These are phyloP conservation scores for Aspergillus fischeri DNA, from an alignment of 2,329 filamentous ascomycete species.

Conservation along the genomic window DNA sequence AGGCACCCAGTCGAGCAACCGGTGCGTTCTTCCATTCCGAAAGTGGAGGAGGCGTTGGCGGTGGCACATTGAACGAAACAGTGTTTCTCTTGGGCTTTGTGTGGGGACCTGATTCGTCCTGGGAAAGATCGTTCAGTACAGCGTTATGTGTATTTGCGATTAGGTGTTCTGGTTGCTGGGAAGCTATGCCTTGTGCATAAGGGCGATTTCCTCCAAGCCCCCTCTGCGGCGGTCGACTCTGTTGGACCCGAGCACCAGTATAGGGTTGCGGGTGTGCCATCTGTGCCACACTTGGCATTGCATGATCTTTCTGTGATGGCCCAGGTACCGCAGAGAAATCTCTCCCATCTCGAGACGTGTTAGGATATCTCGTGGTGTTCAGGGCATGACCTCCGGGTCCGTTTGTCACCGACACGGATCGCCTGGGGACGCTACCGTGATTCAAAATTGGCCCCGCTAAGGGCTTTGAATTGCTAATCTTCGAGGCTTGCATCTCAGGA, in stretches of 20 bases:
- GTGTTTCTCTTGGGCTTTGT: constrained; percentile 36
- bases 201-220: neutral
- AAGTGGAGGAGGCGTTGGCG: constrained; percentile 42
- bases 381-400: constrained; percentile 5
- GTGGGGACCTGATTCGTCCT: constrained; percentile 18
- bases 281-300: neutral
- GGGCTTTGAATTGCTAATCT: constrained; percentile 13
- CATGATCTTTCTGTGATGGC: neutral
- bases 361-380: constrained; percentile 5
- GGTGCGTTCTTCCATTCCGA: constrained; percentile 67
- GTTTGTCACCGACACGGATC: constrained; percentile 24
- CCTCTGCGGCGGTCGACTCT: constrained; percentile 2
- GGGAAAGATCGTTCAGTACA: neutral
- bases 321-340: neutral
- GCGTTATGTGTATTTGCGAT: neutral
- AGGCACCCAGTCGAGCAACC: constrained; percentile 56
- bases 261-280: neutral
- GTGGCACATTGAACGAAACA: constrained; percentile 45
- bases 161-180: neutral
- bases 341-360: neutral
- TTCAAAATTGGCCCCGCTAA: constrained; percentile 2
- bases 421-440: constrained; percentile 19
- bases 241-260: neutral
- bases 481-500: constrained; percentile 16
- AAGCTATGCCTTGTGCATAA: neutral